Evolutionary conservation across 106 monocot genomes (phyloP).

Genomic region (Agapanthus africanus): DNA sequence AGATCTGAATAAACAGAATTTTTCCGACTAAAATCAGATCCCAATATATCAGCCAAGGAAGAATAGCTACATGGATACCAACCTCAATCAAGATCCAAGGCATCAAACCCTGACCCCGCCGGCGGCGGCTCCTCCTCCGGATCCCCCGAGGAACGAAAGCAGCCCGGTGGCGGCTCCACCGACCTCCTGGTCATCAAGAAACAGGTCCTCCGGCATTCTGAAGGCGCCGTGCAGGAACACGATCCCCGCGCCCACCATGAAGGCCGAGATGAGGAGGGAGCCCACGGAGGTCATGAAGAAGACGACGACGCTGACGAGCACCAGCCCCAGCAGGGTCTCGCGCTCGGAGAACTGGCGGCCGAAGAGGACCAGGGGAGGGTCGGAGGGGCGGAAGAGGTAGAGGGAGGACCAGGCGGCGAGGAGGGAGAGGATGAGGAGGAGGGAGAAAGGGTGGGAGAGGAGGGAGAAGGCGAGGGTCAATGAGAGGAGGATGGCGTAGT

Average conservation of each 20-base stretch:
- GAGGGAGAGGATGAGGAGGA: conserved; percentile 37
- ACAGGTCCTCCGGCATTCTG: conserved; percentile 46
- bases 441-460: conserved; percentile 46
- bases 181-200: conserved; percentile 42
- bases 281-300: conserved; percentile 49
- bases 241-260: conserved; percentile 24
- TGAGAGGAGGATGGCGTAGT: conserved; percentile 35
- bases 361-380: conserved; percentile 32
- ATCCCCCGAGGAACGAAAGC: conserved; percentile 25
- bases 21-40: too few relatives aligned
- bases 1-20: too few relatives aligned
- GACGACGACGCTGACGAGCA: conserved; percentile 27
- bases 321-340: conserved; percentile 26
- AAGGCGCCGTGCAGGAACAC: conserved; percentile 44
- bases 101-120: too few relatives aligned
- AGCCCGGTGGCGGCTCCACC: conserved; percentile 18
- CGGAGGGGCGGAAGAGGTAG: conserved; percentile 49
- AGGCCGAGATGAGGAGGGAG: conserved; percentile 33
- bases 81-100: too few relatives aligned
- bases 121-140: background rate
- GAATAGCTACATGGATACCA: too few relatives aligned
- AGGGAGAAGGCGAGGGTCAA: conserved; percentile 38
- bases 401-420: conserved; percentile 39
- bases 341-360: conserved; percentile 45
- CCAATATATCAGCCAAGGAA: too few relatives aligned